Evolutionary conservation across 345 rosid species (phyloP), one percentile per base, ranked within the genome.

Genomic region (Euclidium syriacum): DNA sequence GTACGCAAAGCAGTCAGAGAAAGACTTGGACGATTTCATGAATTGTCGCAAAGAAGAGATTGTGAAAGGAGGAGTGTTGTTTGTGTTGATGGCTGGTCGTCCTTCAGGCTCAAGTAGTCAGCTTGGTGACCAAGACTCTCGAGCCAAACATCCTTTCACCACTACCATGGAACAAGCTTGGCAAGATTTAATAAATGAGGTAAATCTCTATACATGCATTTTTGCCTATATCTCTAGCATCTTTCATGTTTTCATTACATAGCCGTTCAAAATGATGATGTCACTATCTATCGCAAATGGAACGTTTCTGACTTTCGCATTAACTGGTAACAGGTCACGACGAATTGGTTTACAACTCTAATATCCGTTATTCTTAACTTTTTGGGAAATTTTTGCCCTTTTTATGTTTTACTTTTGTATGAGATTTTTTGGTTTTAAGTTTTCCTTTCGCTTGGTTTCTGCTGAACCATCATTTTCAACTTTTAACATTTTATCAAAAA

Each of bases 151-250:
- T 60, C 88, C 88, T 15, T 80, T 83, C 64, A 77, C 83, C 9
- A 62, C 65, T 33, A 72, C 85, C 62, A 74, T 83, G 88, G 85
- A 83, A 65, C 81, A 78, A 17, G 80, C 85, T 61, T 83, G 88
- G 85, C 81, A 78, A 73, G 88, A 83, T 67, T 55, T 83, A 14
- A 17, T 80, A 58, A 65, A 78, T 44, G 83, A 83, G 85, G 87
- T 80, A 74, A n/a, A 47, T 55, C 1, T 41, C 26, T 14, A 38
- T n/a, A 14, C 9, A 26, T 44, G 43, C 42, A 18, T 32, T n/a
- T 60, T 20, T 33, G 64, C 16, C 4, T 18, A 17, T 16, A 26
- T 43, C 29, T 36, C 20, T 46, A 12, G 36, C 30, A 17, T 65
- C 57, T 46, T 57, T 39, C 50, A 56, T 66, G 18, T 39, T 58